Base-by-base conservation (phyloP, 208 protist genomes). In the Crithidia brevicula region DNA sequence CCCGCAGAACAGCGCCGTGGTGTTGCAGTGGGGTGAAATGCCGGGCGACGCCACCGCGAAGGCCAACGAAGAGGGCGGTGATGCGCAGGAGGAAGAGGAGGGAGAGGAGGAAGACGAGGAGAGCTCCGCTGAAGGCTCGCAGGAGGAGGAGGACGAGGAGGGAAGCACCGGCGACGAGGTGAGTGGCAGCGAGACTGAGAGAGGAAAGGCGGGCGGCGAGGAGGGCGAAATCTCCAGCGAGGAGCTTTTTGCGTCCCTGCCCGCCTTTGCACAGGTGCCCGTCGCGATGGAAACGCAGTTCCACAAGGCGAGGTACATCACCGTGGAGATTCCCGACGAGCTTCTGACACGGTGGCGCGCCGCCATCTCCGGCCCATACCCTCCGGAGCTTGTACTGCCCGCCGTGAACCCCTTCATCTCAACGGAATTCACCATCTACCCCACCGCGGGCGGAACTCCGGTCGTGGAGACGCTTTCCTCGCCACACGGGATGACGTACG, bases 391-490 rank as follows among this genome's bases (percentile, higher is more conserved):
- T 8, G 69, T 45, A 10, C 60, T 88, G 8, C 85, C 85, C 16
- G 25, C 79, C 11, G 11, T 22, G 31, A 95, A 95, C 53, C 89
- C 84, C 6, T 95, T 85, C 61, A 58, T 95, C n/a, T 56, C 86
- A 20, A 89, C 79, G 8, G 86, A 92, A 54, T 87, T 95, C 53
- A 88, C 77, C 7, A 22, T 91, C 16, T 77, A 78, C 66, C 54
- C 67, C 15, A 34, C 75, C 16, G 18, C 52, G 1, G 51, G 38
- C 18, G 52, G 8, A 30, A n/a, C 28, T 1, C 28, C 66, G 22
- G 36, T 36, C 40, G 66, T 64, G 27, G 52, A 71, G 38, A 59
- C 79, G 25, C 49, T 83, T 27, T 20, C 25, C 40, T 83, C 72
- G 16, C 30, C 67, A 33, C 85, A 92, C 62, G 84, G 84, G 4